Evolutionary conservation across 805 yeast genomes (phyloP), one percentile per base, ranked within the genome.

Genomic region (Nematodospora valgi): DNA sequence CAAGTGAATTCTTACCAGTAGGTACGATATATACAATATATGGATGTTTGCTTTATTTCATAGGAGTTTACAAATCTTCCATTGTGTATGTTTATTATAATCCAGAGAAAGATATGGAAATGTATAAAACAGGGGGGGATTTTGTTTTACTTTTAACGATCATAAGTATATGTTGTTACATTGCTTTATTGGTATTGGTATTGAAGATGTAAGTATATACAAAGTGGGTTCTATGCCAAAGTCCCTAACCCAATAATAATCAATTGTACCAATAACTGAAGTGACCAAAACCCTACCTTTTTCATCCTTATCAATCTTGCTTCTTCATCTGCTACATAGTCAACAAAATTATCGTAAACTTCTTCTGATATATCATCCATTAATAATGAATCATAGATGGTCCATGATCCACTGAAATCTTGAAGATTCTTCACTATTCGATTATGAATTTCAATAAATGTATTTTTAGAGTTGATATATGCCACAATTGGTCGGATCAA

Each of bases 371-470:
- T 70, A 52, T 91, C 97, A 52, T 85, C 93, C 95, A 91, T 87
- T 40, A 93, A 66, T 34, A 82, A 68, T 18, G 93, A 82, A 55
- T 93, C 98, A 58, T 88, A 93, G 3, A 87, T 70, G 1, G 98
- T 91, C 98, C 98, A 93, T 6, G 95, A 78, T 0, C 98, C 98
- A 49, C 86, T 88, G 56, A 93, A 93, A 52, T 93, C 98, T 18
- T 70, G 65, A 15, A 88, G 60, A 29, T 77, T 74, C 54, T 93
- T 93, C 22, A 82, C 82, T 6, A 93, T 79, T 4, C 87, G 76
- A 52, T 95, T 86, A 41, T 79, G 72, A 39, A 91, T 80, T 28
- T 95, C 96, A 40, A 93, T 89, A 51, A 82, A 85, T 0, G 98
- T 87, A 51, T 86, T 85, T 40, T 85, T 74, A 23, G 93, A 83